Evolutionary conservation across 345 rosid genomes (phyloP).

Genomic region (Kandelia obovata): DNA sequence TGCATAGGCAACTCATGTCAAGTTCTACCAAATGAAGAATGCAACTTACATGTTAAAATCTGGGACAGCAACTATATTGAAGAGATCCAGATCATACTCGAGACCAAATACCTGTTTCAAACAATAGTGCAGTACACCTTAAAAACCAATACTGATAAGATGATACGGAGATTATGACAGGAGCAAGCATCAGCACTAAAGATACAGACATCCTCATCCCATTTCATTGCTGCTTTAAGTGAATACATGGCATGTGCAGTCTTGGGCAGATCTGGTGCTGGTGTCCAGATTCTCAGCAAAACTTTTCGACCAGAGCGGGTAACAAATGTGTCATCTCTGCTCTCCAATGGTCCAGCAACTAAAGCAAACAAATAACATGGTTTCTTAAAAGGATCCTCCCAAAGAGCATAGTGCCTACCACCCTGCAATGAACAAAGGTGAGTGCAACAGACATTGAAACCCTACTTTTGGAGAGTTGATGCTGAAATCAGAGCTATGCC

Average conservation of each 20-base stretch:
- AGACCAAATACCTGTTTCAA: constrained; percentile 83
- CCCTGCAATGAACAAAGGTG: constrained; percentile 43
- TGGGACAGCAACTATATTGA: constrained; percentile 96
- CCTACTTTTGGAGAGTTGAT: neutral
- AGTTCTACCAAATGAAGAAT: neutral
- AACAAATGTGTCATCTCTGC: constrained; percentile 80
- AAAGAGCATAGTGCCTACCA: constrained; percentile 78
- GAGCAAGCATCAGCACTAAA: constrained; percentile 1
- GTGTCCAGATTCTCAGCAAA: constrained; percentile 87
- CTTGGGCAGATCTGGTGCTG: constrained; percentile 83
- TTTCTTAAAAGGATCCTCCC: constrained; percentile 99
- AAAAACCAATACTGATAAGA: constrained; percentile 14
- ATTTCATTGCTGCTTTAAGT: constrained; percentile 95
- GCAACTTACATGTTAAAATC: constrained; percentile 90
- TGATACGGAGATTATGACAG: neutral
- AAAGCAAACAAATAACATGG: constrained; percentile 94
- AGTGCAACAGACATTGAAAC: neutral
- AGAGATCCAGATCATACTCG: constrained; percentile 96
- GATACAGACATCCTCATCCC: constrained; percentile 92
- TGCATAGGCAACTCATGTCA: neutral
- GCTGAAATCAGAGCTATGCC: neutral
- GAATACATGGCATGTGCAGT: constrained; percentile 99
- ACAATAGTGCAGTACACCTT: neutral
- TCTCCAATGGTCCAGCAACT: constrained; percentile 86
- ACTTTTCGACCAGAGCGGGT: constrained; percentile 86